Evolutionary conservation across 2,329 filamentous ascomycete species (phyloP).

Genomic region (Albifimbria verrucaria): DNA sequence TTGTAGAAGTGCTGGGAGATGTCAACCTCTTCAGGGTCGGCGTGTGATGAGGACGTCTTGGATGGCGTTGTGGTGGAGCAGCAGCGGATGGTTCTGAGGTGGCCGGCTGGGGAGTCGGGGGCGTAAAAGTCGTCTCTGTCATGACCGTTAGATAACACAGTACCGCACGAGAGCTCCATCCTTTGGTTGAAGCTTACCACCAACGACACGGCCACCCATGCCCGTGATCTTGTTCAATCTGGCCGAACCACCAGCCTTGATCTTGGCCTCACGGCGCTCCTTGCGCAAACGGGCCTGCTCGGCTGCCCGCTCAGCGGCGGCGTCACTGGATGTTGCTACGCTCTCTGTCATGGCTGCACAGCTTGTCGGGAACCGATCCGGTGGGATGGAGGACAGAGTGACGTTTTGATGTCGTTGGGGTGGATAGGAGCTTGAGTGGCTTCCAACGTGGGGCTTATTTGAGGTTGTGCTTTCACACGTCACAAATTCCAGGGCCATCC

Average conservation of each 20-base stretch:
- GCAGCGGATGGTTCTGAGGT: conserved; percentile 26
- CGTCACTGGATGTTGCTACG: conserved; percentile 34
- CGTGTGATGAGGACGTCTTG: conserved; percentile 19
- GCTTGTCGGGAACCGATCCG: too few relatives aligned
- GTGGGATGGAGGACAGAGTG: too few relatives aligned
- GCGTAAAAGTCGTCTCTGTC: conserved; percentile 17
- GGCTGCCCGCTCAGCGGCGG: conserved; percentile 48
- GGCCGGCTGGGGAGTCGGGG: conserved; percentile 30
- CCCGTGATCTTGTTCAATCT: conserved; percentile 74
- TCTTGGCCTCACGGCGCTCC: conserved; percentile 76
- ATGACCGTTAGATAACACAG: neutral
- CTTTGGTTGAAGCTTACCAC: conserved; percentile 20
- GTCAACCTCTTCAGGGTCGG: conserved; percentile 73
- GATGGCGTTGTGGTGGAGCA: conserved; percentile 22
- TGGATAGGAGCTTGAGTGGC: too few relatives aligned
- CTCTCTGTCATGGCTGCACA: conserved; percentile 39
- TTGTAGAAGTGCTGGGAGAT: conserved; percentile 72
- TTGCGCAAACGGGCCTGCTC: conserved; percentile 73
- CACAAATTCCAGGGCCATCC: too few relatives aligned
- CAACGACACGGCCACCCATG: conserved; percentile 45
- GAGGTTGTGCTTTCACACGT: too few relatives aligned
- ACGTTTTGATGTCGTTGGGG: too few relatives aligned
- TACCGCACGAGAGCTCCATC: neutral
- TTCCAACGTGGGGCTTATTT: too few relatives aligned
- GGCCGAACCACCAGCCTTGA: conserved; percentile 66